phyloP scores from a whole-genome alignment of 306 rosid genomes.

The Trifolium fragiferum region DNA sequence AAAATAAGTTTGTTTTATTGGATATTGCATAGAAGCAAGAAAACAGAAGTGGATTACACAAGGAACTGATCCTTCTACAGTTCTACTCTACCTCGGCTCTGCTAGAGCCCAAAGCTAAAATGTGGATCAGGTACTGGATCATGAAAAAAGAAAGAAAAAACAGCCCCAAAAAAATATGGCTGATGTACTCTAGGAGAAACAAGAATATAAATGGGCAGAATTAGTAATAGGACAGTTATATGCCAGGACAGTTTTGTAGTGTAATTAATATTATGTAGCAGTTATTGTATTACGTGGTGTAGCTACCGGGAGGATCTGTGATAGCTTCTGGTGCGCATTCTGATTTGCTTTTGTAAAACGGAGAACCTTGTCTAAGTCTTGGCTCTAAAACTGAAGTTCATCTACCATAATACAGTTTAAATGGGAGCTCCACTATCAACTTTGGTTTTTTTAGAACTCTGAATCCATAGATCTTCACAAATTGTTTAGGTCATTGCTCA shows the following conservation, averaged over 20 bases:
- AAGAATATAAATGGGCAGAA: neutral
- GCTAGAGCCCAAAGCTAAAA: conserved; percentile 12
- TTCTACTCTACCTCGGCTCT: neutral
- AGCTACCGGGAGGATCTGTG: no score
- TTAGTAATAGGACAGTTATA: neutral
- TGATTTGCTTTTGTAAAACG: no score
- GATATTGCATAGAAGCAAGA: neutral
- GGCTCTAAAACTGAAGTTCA: no score
- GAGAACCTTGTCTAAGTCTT: no score
- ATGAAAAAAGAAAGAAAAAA: neutral
- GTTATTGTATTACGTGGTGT: no score
- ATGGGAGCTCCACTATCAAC: no score
- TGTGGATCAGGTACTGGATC: neutral
- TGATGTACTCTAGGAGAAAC: neutral
- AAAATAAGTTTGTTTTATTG: neutral
- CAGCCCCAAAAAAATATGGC: neutral
- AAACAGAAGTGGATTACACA: neutral
- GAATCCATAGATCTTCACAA: no score
- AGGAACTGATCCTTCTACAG: conserved; percentile 11
- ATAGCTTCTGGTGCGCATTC: no score
- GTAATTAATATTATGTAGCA: no score
- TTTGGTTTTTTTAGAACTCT: no score
- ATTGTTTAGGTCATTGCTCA: no score
- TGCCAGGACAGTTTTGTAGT: neutral
- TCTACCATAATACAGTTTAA: no score